Evolutionary conservation across 2,329 filamentous ascomycete genomes (phyloP).

Genomic region (Cytospora schulzeri): DNA sequence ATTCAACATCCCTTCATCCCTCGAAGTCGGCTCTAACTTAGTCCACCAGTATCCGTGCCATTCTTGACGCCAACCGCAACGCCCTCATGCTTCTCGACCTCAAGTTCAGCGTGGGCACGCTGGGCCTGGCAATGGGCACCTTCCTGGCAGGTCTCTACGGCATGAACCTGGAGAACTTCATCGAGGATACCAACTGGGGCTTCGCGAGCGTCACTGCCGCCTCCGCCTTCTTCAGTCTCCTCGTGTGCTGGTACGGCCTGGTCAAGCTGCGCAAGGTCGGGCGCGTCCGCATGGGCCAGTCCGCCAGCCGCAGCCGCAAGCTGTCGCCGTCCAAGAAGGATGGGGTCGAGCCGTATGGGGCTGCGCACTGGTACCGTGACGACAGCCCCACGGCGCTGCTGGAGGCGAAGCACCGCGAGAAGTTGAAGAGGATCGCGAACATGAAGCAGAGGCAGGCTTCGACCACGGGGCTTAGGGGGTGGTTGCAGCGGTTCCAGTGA

Average conservation of each 20-base stretch:
- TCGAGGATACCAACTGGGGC: slow-evolving; percentile 88
- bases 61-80: slow-evolving; percentile 97
- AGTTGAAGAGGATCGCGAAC: slow-evolving; percentile 54
- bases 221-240: slow-evolving; percentile 71
- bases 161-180: slow-evolving; percentile 99
- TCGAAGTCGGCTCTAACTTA: slow-evolving; percentile 32
- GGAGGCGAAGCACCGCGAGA: slow-evolving; percentile 57
- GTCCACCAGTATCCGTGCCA: slow-evolving; percentile 77
- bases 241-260: slow-evolving; percentile 84
- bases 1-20: background rate
- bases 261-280: slow-evolving; percentile 83
- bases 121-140: slow-evolving; percentile 92
- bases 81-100: slow-evolving; percentile 96
- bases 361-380: slow-evolving; percentile 47
- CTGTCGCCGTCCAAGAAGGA: slow-evolving; percentile 7
- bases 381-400: slow-evolving; percentile 54
- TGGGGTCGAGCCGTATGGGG: slow-evolving; percentile 16
- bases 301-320: slow-evolving; percentile 18
- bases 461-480: slow-evolving; percentile 38
- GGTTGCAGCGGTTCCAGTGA: slow-evolving; percentile 28
- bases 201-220: slow-evolving; percentile 74
- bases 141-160: slow-evolving; percentile 98
- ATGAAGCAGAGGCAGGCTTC: slow-evolving; percentile 41
- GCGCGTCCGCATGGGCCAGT: slow-evolving; percentile 72
- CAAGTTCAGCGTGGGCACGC: slow-evolving; percentile 92